Evolutionary conservation across 2,329 filamentous ascomycete genomes (phyloP).

Genomic region (Camillea tinctor): DNA sequence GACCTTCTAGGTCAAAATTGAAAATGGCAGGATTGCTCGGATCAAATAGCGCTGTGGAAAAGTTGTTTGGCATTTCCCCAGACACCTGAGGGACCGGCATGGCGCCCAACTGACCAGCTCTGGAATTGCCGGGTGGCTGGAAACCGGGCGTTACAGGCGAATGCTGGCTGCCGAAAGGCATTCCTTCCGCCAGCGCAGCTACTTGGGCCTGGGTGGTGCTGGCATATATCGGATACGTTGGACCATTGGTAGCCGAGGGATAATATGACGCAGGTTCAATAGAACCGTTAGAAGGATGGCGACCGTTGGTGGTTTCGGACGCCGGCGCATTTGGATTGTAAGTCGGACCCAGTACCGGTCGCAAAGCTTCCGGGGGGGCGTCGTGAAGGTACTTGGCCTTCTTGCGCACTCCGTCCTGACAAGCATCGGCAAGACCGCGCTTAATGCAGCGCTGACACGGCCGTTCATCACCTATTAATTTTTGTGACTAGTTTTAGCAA

Average conservation of each 20-base stretch:
- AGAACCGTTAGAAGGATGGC: slow-evolving; percentile 46
- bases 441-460: slow-evolving; percentile 95
- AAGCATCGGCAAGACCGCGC: slow-evolving; percentile 83
- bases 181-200: slow-evolving; percentile 44
- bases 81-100: slow-evolving; percentile 51
- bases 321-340: slow-evolving; percentile 59
- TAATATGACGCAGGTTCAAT: slow-evolving; percentile 51
- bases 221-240: slow-evolving; percentile 52
- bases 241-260: slow-evolving; percentile 43
- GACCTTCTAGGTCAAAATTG: slow-evolving; percentile 91
- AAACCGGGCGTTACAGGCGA: slow-evolving; percentile 76
- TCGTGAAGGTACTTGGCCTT: slow-evolving; percentile 99
- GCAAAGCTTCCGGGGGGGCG: slow-evolving; percentile 82
- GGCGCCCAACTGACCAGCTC: slow-evolving; percentile 42
- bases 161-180: slow-evolving; percentile 63
- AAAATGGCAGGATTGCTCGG: slow-evolving; percentile 89
- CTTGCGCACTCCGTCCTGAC: slow-evolving; percentile 94
- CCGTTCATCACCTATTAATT: slow-evolving; percentile 81
- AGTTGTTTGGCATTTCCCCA: slow-evolving; percentile 45
- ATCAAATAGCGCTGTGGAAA: slow-evolving; percentile 70
- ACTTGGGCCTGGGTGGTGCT: slow-evolving; percentile 44
- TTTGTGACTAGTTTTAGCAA: slow-evolving; percentile 24
- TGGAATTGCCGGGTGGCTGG: slow-evolving; percentile 51
- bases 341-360: slow-evolving; percentile 76
- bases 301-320: slow-evolving; percentile 45